Percentiles rank a stretch among this genome's conserved stretches.
Evolutionary conservation across 2,329 filamentous ascomycete species (phyloP).

Genomic region (Raffaelea ambrosiae): DNA sequence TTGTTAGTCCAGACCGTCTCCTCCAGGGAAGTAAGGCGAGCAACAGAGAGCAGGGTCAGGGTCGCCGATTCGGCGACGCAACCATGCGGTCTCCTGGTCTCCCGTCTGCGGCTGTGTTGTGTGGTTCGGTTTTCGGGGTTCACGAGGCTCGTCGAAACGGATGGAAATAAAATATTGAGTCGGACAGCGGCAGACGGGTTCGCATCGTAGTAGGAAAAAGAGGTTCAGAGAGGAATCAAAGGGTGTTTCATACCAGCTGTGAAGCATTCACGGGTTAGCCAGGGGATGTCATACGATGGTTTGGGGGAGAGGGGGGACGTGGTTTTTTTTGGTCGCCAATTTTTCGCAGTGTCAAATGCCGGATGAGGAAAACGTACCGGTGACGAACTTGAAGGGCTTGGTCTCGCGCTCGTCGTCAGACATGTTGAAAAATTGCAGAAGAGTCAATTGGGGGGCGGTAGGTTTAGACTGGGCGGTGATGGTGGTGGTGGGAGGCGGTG

Average conservation of each 20-base stretch:
- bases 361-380: slow-evolving; percentile 35
- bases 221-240: not conserved
- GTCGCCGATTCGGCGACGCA: no score
- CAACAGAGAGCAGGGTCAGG: no score
- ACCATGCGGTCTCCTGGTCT: no score
- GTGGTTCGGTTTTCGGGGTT: no score
- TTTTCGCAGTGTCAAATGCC: not conserved
- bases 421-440: slow-evolving; percentile 57
- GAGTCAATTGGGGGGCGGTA: slow-evolving; percentile 18
- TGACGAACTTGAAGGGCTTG: slow-evolving; percentile 99
- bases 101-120: no score
- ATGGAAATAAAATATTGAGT: no score
- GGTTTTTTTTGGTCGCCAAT: not conserved
- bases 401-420: slow-evolving; percentile 80
- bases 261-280: no score
- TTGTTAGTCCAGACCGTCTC: no score
- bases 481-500: slow-evolving; percentile 21
- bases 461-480: slow-evolving; percentile 16
- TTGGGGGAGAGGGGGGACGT: not conserved
- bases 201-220: not conserved
- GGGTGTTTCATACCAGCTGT: not conserved
- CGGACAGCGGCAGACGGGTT: no score
- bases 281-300: not conserved
- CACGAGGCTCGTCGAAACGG: no score
- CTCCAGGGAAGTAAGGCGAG: no score